A percentile compares a stretch with the other conserved stretches of the same genome.
Evolutionary conservation across 805 yeast species (phyloP).

Genomic region (Yarrowia sp.): DNA sequence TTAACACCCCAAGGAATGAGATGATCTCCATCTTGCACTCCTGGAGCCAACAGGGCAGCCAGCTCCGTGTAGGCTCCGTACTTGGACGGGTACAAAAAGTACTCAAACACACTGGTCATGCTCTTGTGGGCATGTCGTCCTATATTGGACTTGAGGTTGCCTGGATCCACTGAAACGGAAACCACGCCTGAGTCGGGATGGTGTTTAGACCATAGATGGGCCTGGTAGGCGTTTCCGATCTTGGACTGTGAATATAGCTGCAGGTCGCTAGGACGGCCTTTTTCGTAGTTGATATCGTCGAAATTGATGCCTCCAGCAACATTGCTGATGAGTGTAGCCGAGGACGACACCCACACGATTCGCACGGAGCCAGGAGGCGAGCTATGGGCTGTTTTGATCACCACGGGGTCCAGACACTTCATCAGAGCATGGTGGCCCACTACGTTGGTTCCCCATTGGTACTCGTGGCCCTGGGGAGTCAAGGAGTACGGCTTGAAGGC

Average conservation of each 20-base stretch:
- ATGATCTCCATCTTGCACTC: slow-evolving; percentile 52
- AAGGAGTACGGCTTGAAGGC: slow-evolving; percentile 51
- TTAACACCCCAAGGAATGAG: slow-evolving; percentile 55
- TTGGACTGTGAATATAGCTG: slow-evolving; percentile 55
- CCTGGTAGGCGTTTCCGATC: slow-evolving; percentile 53
- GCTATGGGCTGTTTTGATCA: slow-evolving; percentile 49
- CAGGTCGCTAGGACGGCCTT: slow-evolving; percentile 23
- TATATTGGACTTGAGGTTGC: slow-evolving; percentile 52
- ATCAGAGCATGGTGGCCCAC: slow-evolving; percentile 58
- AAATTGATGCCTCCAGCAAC: slow-evolving; percentile 50
- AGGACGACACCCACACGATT: slow-evolving; percentile 57
- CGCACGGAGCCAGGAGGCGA: slow-evolving; percentile 50
- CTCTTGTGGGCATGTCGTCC: slow-evolving; percentile 44
- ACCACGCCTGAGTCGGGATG: slow-evolving; percentile 51
- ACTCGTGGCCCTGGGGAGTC: slow-evolving; percentile 57
- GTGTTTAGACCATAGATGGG: slow-evolving; percentile 50
- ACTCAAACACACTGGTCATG: slow-evolving; percentile 1
- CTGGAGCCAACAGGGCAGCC: slow-evolving; percentile 55
- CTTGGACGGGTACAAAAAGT: slow-evolving; percentile 44
- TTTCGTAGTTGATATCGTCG: slow-evolving; percentile 49
- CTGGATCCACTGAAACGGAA: slow-evolving; percentile 54
- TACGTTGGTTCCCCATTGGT: slow-evolving; percentile 57
- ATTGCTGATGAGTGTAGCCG: slow-evolving; percentile 49
- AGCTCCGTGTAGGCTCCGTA: slow-evolving; percentile 57
- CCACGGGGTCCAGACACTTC: slow-evolving; percentile 51